phyloP scores from a whole-genome alignment of 2,329 filamentous ascomycete genomes.

The Sporothrix pallida region DNA sequence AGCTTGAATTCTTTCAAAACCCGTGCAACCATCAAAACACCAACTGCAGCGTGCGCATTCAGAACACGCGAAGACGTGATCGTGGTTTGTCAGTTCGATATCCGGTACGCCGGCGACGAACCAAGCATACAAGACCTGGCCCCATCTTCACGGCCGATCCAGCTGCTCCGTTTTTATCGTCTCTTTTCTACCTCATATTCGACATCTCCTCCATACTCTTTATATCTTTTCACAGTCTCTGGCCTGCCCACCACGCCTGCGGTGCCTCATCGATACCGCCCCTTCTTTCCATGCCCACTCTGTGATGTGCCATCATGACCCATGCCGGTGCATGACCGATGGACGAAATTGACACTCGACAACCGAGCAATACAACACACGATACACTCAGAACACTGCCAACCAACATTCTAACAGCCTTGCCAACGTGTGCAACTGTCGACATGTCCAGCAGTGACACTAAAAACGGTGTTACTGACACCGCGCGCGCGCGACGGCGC shows the following conservation, averaged over 20 bases:
- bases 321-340: constrained; percentile 24
- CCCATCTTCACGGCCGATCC: neutral
- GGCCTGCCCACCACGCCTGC: neutral
- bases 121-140: constrained; percentile 18
- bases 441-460: neutral
- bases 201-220: neutral
- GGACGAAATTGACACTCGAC: neutral
- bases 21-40: neutral
- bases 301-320: constrained; percentile 26
- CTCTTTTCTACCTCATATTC: neutral
- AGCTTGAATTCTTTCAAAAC: neutral
- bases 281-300: neutral
- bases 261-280: neutral
- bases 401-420: neutral
- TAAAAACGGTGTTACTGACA: neutral
- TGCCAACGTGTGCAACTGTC: neutral
- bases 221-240: neutral
- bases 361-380: neutral
- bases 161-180: neutral
- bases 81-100: neutral
- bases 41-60: neutral
- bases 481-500: constrained; percentile 25
- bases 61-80: constrained; percentile 29
- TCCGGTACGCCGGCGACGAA: neutral
- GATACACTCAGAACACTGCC: neutral